Evolutionary conservation across 1,284 basidiomycete species (phyloP), one percentile per base, ranked within the genome.

Genomic region (Cryptococcus hybrid): DNA sequence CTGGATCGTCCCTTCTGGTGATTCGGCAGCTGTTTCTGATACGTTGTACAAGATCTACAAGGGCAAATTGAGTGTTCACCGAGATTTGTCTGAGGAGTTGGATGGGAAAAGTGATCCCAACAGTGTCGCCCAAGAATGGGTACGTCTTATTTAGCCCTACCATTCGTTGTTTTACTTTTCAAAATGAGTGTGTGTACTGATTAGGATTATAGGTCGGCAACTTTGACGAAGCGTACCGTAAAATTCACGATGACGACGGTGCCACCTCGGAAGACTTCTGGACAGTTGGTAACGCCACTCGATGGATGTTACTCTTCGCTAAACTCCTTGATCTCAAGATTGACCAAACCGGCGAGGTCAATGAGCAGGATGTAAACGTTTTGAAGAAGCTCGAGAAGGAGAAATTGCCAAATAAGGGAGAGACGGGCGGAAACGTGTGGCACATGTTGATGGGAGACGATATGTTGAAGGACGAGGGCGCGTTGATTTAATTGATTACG

Each of bases 1-100:
- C 51, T 92, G 83, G 82, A 81, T 92, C 61, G 86, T 86, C 62
- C 83, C 84, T 18, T 82, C 85, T 12, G 86, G 88, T 40, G 87
- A 91, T 72, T 87, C 88, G 67, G 81, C 80, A 5, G 78, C 85
- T 13, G 88, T 92, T 52, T 88, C 90, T 42, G 77, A 83, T 62
- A 81, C 89, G 71, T 81, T 92, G 55, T 86, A 81, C 76, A 83
- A 90, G 49, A 82, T 92, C 43, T 85, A 85, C 81, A 88, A 86
- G 57, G 85, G 92, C 73, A 83, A 86, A 58, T 46, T 35, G 3
- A 34, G 57, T 40, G 59, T 65, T 35, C 58, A 62, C 53, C 55
- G 65, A 11, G 58, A 63, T 42, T 18, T 69, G 36, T 58, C 63
- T 9, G 36, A 52, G 18, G 44, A 57, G 1, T 52, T 60, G 3